These are phyloP conservation scores for Podospora australis DNA, from an alignment of 495 filamentous ascomycete genomes.

Conservation along the genomic window DNA sequence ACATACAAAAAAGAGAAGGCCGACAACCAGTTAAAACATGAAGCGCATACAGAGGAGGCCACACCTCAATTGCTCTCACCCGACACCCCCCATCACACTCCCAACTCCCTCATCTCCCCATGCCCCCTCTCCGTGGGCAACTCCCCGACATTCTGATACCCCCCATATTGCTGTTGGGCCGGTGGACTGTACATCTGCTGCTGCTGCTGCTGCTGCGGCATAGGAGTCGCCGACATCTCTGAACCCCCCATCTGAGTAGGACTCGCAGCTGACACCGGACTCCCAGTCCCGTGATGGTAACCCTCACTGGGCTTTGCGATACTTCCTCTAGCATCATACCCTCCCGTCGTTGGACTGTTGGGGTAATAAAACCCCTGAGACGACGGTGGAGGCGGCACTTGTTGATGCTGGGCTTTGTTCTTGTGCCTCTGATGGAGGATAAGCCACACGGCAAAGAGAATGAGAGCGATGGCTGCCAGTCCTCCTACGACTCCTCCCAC, in stretches of 20 bases:
- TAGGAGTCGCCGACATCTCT: no score
- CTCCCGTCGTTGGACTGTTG: no score
- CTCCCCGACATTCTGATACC: slow-evolving; percentile 4
- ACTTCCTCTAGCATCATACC: slow-evolving; percentile 5
- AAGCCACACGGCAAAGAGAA: slow-evolving; percentile 4
- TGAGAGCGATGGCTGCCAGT: slow-evolving; percentile 5
- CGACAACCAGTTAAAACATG: no score
- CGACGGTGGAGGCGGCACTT: no score
- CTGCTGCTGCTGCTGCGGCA: not conserved
- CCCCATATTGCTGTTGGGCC: not conserved
- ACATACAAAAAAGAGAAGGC: no score
- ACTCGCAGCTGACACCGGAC: no score
- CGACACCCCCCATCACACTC: slow-evolving; percentile 10
- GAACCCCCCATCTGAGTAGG: not conserved
- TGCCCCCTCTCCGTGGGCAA: slow-evolving; percentile 21
- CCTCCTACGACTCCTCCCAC: slow-evolving; percentile 13
- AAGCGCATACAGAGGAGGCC: no score
- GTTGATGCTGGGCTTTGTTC: no score
- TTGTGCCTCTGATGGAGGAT: not conserved
- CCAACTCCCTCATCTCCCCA: slow-evolving; percentile 19
- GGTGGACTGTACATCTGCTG: slow-evolving; percentile 1
- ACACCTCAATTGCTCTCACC: no score
- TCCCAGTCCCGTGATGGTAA: not conserved
- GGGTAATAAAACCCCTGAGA: no score
- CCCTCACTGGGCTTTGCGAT: not conserved